These are phyloP conservation scores for Spongospora subterranea DNA, from an alignment of 208 protist species.

Conservation along the genomic window DNA sequence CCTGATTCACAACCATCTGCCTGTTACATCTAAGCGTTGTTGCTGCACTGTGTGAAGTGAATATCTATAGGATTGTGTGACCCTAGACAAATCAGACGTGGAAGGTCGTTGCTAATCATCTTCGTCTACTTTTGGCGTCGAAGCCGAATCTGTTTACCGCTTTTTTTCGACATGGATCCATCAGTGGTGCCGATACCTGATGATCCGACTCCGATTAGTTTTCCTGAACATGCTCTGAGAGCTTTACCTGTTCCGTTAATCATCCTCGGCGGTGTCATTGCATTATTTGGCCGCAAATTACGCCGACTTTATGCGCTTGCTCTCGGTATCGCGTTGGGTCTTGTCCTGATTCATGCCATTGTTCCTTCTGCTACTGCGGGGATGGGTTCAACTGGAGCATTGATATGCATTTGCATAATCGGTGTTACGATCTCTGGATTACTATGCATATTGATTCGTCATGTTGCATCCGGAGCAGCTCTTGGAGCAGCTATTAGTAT, in stretches of 20 bases:
- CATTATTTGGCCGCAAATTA: constrained; percentile 1
- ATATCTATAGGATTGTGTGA: too few species aligned
- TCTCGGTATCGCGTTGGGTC: neutral
- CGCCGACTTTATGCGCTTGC: constrained; percentile 13
- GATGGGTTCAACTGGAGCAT: neutral
- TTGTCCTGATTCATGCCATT: neutral
- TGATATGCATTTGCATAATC: neutral
- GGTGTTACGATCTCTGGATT: neutral
- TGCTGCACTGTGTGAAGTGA: too few species aligned
- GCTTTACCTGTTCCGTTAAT: constrained; percentile 1
- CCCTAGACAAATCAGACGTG: too few species aligned
- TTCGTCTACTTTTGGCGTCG: too few species aligned
- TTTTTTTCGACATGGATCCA: neutral
- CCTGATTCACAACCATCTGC: too few species aligned
- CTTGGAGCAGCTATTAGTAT: neutral
- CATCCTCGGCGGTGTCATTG: neutral
- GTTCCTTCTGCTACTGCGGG: neutral
- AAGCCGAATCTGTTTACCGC: too few species aligned
- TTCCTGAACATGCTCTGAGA: neutral
- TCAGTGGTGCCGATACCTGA: neutral
- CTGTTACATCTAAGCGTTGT: too few species aligned
- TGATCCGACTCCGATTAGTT: neutral
- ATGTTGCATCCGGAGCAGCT: constrained; percentile 19
- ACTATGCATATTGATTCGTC: neutral
- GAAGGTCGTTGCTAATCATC: too few species aligned